These are phyloP conservation scores for Scenedesmus sp. DNA, from an alignment of 163 green algal species.

Conservation along the genomic window DNA sequence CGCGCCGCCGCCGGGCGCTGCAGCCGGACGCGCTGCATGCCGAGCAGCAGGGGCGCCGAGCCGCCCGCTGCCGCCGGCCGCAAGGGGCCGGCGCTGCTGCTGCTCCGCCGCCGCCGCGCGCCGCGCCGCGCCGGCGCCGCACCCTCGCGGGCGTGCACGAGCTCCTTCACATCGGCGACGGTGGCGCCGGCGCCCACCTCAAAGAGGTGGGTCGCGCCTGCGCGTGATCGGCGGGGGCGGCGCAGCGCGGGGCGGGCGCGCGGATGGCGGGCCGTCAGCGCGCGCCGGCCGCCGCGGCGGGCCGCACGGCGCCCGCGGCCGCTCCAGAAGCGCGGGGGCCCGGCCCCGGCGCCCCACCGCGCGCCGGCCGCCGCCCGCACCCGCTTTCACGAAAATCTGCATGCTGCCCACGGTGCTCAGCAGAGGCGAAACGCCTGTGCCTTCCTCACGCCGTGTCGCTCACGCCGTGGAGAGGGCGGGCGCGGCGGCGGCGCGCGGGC, in stretches of 20 bases:
- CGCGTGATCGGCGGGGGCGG: no score
- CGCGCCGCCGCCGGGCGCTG: background rate
- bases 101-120: slow-evolving; percentile 3
- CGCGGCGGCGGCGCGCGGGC: no score
- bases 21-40: background rate
- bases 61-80: background rate
- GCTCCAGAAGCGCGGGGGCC: no score
- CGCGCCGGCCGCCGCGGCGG: no score
- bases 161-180: slow-evolving; percentile 87
- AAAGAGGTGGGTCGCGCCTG: slow-evolving; percentile 89
- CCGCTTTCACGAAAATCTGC: slow-evolving; percentile 91
- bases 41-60: background rate
- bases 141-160: slow-evolving; percentile 82
- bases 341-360: no score
- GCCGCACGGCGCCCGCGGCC: no score
- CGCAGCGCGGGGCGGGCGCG: no score
- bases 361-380: slow-evolving; percentile 60
- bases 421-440: slow-evolving; percentile 48
- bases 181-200: slow-evolving; percentile 74
- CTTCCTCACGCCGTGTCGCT: slow-evolving; percentile 46
- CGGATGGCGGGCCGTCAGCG: no score
- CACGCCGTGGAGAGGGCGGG: no score
- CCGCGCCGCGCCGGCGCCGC: slow-evolving; percentile 11
- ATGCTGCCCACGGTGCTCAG: slow-evolving; percentile 65
- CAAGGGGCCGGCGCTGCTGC: background rate